A percentile compares a stretch with the other conserved stretches of the same genome.
Evolutionary conservation across 306 rosid genomes (phyloP).

Genomic region (Inga leiocalycina): DNA sequence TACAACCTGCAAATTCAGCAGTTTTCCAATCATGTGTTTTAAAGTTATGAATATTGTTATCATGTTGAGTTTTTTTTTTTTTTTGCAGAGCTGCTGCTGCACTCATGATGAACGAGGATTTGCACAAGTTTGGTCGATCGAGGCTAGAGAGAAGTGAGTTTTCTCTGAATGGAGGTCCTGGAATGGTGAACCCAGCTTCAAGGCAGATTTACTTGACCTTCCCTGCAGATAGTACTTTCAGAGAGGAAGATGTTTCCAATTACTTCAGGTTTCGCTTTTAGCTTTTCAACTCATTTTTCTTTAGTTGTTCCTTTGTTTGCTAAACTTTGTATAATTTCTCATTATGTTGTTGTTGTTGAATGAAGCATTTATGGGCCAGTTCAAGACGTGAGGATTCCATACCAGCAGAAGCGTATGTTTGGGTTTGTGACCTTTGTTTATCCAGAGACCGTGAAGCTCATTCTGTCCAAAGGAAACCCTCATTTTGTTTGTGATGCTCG

Average conservation of each 20-base stretch:
- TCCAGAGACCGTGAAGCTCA: conserved; percentile 91
- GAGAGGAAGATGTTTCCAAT: conserved; percentile 95
- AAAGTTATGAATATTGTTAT: neutral
- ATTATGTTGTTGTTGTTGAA: conserved; percentile 31
- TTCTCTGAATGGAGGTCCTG: conserved; percentile 57
- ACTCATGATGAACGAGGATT: conserved; percentile 83
- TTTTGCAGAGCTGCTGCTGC: conserved; percentile 77
- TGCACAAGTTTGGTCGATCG: conserved; percentile 73
- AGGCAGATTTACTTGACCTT: conserved; percentile 98
- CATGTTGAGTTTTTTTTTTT: neutral
- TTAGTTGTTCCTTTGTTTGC: neutral
- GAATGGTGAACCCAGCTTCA: conserved; percentile 80
- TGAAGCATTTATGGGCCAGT: conserved; percentile 92
- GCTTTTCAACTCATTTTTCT: neutral
- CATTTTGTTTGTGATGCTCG: conserved; percentile 98
- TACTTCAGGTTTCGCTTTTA: conserved; percentile 75
- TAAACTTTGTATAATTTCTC: neutral
- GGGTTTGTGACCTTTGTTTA: conserved; percentile 94
- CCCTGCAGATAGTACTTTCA: conserved; percentile 96
- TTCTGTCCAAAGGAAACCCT: conserved; percentile 92
- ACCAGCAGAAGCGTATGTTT: conserved; percentile 98
- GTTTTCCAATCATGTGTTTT: neutral
- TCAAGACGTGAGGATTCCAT: conserved; percentile 99
- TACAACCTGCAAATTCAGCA: neutral
- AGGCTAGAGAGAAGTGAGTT: conserved; percentile 77